These are phyloP conservation scores for Cystoderma amianthinum DNA, from an alignment of 768 basidiomycete genomes.

Conservation along the genomic window DNA sequence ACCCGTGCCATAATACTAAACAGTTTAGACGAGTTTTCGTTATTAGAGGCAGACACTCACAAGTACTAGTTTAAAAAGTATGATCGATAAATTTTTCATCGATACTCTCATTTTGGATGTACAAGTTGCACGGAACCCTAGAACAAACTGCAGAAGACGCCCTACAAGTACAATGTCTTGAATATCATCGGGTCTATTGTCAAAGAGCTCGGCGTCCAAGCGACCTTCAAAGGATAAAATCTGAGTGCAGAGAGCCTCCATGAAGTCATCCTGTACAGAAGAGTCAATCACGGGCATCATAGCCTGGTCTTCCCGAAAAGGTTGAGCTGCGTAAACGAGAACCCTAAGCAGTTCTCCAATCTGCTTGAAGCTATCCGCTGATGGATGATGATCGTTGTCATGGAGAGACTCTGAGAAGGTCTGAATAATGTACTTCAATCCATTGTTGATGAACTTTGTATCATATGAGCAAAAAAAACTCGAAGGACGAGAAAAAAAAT, in stretches of 20 bases:
- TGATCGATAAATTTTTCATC: slow-evolving; percentile 30
- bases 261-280: slow-evolving; percentile 50
- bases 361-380: slow-evolving; percentile 37
- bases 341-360: slow-evolving; percentile 67
- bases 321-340: slow-evolving; percentile 61
- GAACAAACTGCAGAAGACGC: slow-evolving; percentile 66
- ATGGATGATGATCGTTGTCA: slow-evolving; percentile 11
- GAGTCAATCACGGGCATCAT: slow-evolving; percentile 44
- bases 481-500: neutral
- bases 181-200: slow-evolving; percentile 15
- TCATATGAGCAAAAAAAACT: neutral
- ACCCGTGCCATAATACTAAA: slow-evolving; percentile 52
- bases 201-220: slow-evolving; percentile 16
- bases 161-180: slow-evolving; percentile 49
- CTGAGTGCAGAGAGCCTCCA: slow-evolving; percentile 39
- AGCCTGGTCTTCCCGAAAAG: slow-evolving; percentile 40
- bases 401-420: slow-evolving; percentile 31
- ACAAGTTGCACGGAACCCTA: slow-evolving; percentile 60
- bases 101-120: slow-evolving; percentile 40
- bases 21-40: slow-evolving; percentile 2
- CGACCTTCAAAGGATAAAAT: slow-evolving; percentile 32
- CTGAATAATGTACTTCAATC: slow-evolving; percentile 57
- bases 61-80: slow-evolving; percentile 43
- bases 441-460: slow-evolving; percentile 81
- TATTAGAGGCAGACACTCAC: slow-evolving; percentile 28